Base-by-base conservation (phyloP, 2,329 filamentous ascomycete genomes). In the Pseudovirgaria hyperparasitica region DNA sequence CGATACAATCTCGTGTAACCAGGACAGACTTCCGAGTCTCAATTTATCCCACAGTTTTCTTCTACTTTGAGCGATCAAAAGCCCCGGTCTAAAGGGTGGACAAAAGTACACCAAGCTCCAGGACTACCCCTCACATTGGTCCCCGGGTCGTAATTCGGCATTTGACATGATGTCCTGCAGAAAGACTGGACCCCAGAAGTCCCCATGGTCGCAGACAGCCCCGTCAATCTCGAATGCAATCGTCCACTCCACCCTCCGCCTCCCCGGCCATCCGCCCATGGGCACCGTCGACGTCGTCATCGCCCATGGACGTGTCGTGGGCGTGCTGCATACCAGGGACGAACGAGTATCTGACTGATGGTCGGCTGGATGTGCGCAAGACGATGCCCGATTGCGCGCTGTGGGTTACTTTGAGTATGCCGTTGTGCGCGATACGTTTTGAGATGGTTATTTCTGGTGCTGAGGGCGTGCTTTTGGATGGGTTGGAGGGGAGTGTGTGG, bases 361-460 rank as follows among this genome's bases (percentile, higher is more conserved):
- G 68, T 1, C 57, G 59, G 29, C 41, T 75, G 20, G 69, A 75
- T 54, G 46, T 74, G 2, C 45, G 39, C 3, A 72, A 72, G 49
- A 69, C 64, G 13, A 52, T 60, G 50, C 70, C n/a, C 70, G 4
- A 73, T 75, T 47, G 71, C 69, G 5, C 48, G 71, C 15, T 72
- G 63, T 40, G 70, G 70, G 10, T n/a, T 75, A 75, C 42, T 67
- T 65, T 39, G 57, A 73, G 42, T 75, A 74, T 50, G 54, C 63
- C 2, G 65, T 68, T 8, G 54, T 74, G 3, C 50, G 52, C 27
- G 60, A 68, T 13, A 62, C 64, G 2, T 75, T 75, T 48, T n/a
- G 68, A 74, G 25, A 75, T 75, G 70, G 46, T 54, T 4, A 58
- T 65, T 32, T 63, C 63, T 4, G 60, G 50, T 25, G 48, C 41